Evolutionary conservation across 441 rosid genomes (phyloP).

Genomic region (Adansonia gregorii): DNA sequence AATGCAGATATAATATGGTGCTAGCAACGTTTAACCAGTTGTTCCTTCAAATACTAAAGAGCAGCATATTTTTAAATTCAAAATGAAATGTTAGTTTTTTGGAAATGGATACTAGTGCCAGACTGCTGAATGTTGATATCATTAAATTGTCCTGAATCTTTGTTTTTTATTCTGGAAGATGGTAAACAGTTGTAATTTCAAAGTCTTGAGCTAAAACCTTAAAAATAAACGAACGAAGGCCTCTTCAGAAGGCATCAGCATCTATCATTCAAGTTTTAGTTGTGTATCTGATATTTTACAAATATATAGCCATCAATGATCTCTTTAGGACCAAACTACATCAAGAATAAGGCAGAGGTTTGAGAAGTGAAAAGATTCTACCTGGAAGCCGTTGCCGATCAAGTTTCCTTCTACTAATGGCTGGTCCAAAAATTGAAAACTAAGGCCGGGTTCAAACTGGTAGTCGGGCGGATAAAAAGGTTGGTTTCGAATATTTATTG

Average conservation of each 20-base stretch:
- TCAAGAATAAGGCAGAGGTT: constrained; percentile 4
- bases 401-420: background rate
- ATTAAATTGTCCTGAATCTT: background rate
- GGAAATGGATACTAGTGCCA: background rate
- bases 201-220: background rate
- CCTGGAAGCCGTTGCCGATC: constrained; percentile 53
- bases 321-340: no score
- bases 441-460: background rate
- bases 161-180: background rate
- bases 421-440: background rate
- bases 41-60: background rate
- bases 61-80: background rate
- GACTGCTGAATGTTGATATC: background rate
- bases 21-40: background rate
- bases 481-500: no score
- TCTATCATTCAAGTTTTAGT: no score
- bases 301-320: no score
- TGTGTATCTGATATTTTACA: no score
- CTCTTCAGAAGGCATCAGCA: background rate
- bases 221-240: background rate
- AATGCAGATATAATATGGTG: background rate
- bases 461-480: background rate
- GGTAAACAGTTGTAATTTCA: background rate
- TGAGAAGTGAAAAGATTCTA: constrained; percentile 43
- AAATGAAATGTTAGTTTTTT: background rate